Conservation (phyloP, 768 basidiomycete genomes). For the Kwoniella sp. region DNA sequence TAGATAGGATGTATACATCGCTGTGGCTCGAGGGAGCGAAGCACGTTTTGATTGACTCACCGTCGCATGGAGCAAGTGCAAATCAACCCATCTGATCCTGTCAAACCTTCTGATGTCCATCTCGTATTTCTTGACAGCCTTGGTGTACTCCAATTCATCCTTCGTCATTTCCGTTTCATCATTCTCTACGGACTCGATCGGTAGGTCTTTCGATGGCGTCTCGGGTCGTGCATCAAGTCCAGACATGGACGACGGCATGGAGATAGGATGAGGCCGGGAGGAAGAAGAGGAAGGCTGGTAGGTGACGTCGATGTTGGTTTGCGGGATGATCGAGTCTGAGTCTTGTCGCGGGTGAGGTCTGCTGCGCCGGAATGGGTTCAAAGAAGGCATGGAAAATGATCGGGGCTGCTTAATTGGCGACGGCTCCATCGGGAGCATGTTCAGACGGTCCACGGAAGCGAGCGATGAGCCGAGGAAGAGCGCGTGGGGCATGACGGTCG, state of each 20-base stretch:
- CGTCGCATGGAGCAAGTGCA: constrained; percentile 54
- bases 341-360: not conserved
- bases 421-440: constrained; percentile 47
- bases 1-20: not conserved
- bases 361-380: constrained; percentile 21
- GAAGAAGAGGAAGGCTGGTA: not conserved
- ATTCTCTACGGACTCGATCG: not conserved
- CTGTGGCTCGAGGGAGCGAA: not conserved
- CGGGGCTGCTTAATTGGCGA: not conserved
- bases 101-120: constrained; percentile 49
- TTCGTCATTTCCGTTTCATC: constrained; percentile 2
- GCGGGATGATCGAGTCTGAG: constrained; percentile 10
- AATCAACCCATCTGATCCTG: constrained; percentile 51
- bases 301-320: not conserved
- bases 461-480: constrained; percentile 86
- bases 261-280: not conserved
- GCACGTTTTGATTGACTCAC: constrained; percentile 25
- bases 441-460: constrained; percentile 76
- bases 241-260: not conserved
- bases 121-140: constrained; percentile 41
- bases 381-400: constrained; percentile 28
- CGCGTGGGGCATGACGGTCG: constrained; percentile 91
- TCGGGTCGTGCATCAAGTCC: not conserved
- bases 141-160: constrained; percentile 22
- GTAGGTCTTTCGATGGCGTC: constrained; percentile 3